Evolutionary conservation across 805 yeast species (phyloP), one percentile per base, ranked within the genome.

Genomic region (Candida stauntonica): DNA sequence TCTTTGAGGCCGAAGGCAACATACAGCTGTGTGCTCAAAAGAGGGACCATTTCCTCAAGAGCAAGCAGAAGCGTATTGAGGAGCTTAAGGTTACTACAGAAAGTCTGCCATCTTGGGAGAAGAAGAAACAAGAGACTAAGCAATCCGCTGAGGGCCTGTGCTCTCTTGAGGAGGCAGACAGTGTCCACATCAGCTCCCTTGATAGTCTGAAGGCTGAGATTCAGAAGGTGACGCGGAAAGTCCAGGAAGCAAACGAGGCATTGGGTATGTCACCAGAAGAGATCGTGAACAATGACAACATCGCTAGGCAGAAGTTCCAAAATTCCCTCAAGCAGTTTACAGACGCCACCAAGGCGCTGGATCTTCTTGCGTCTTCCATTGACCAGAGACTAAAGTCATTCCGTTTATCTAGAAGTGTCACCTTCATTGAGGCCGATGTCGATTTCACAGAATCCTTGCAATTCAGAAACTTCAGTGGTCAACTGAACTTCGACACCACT

Each of bases 391-490:
- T 66, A 17, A 60, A 61, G 21, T 66, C 72, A 23, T 64, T 75
- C 41, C 61, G 61, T 35, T 54, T 63, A 33, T 57, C 72, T 32
- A 55, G 68, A 36, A 51, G 62, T 38, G 45, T 66, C 19, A 62
- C 74, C 2, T 72, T 74, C 39, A 55, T 62, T 26, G 72, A 65
- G 24, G 81, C 79, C 15, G 73, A 73, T 42, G 48, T 62, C 24
- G 77, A 71, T 38, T 85, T 85, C 57, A 77, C 75, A 43, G 63
- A 68, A 29, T 75, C 87, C 0, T 60, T 85, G 46, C 73, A 69
- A 32, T 64, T 74, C 29, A 70, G 97, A 60, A 83, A 84, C 4
- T 88, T 84, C 57, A 68, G 72, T 7, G 98, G 97, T 11, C 67
- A 71, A 35, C 67, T 93, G 31, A 68, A 68, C 13, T 81, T 91